These are phyloP conservation scores for Senecio squalidus DNA, from an alignment of 140 eudicot genomes.

Conservation along the genomic window DNA sequence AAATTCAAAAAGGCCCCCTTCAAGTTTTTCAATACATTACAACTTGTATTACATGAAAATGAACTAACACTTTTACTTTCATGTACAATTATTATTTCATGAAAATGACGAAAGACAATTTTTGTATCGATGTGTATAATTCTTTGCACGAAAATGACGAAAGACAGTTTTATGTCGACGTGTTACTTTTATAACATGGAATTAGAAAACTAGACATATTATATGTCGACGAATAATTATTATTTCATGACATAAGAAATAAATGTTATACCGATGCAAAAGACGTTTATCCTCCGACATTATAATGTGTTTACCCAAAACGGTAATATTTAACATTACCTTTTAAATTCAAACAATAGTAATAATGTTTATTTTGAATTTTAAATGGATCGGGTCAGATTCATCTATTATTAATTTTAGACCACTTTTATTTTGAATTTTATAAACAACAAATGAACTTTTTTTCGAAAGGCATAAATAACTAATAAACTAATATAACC, in stretches of 20 bases:
- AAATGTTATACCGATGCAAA: not conserved
- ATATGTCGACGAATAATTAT: not conserved
- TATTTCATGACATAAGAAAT: not conserved
- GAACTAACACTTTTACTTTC: not conserved
- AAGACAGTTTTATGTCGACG: not conserved
- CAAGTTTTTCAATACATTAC: too few relatives aligned
- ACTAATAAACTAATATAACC: too few relatives aligned
- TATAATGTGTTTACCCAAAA: too few relatives aligned
- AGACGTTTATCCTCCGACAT: too few relatives aligned
- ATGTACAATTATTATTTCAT: not conserved
- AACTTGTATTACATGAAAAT: slow-evolving; percentile 11
- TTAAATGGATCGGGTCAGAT: too few relatives aligned
- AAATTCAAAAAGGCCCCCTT: slow-evolving; percentile 10
- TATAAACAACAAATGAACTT: too few relatives aligned
- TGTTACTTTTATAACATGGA: not conserved
- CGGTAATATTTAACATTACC: too few relatives aligned
- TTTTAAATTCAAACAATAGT: too few relatives aligned
- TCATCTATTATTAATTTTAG: too few relatives aligned
- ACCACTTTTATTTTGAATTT: too few relatives aligned
- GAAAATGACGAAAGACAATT: slow-evolving; percentile 5
- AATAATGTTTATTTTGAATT: too few relatives aligned
- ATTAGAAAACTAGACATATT: not conserved
- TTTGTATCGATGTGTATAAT: not conserved
- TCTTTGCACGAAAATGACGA: not conserved
- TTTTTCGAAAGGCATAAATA: too few relatives aligned